Base-by-base conservation (phyloP, 441 rosid genomes). In the Pelargonium fulgidum region DNA sequence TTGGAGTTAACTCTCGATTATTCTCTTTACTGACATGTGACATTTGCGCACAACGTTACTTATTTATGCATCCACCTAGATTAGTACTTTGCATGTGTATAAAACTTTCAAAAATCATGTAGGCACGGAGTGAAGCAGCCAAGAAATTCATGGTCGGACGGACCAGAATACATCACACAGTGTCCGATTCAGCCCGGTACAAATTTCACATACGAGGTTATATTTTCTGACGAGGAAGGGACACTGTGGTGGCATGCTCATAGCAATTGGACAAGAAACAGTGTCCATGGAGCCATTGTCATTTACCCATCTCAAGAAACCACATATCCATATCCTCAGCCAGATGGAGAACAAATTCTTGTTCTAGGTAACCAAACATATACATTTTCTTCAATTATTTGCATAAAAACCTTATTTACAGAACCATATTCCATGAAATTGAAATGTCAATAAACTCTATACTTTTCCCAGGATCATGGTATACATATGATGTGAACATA, bases 231-330 rank as follows among this genome's bases (percentile, higher is more conserved):
- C 3, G 85, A 86, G 76, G 86, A 84, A 56, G 92, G 90, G 58
- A 86, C 90, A 2, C 72, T 87, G 56, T 86, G 92, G 92, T 87
- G 92, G 92, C 92, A 87, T 66, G 92, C 92, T 61, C 92, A 86
- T 69, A 84, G 89, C 80, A 72, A 76, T 70, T 87, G 89, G 89
- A 87, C 86, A 6, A 73, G 92, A 81, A 90, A 90, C 69, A 87
- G 90, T 7, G 89, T 87, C 54, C 80, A 87, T 48, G 92, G 92
- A 70, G 90, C 92, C 69, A 79, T 87, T 79, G 81, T 86, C 68
- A 79, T 87, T 66, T 82, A 58, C 61, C 92, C 90, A 63, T 12
- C 74, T 76, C 72, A 82, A 47, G 52, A 14, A 12, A 11, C 11
- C 4, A 10, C 52, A 9, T 47, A 47, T 11, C 52, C 52, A 3